Evolutionary conservation across 116 monocot genomes (phyloP), one percentile per base, ranked within the genome.

Genomic region (Phalaenopsis hybrid): DNA sequence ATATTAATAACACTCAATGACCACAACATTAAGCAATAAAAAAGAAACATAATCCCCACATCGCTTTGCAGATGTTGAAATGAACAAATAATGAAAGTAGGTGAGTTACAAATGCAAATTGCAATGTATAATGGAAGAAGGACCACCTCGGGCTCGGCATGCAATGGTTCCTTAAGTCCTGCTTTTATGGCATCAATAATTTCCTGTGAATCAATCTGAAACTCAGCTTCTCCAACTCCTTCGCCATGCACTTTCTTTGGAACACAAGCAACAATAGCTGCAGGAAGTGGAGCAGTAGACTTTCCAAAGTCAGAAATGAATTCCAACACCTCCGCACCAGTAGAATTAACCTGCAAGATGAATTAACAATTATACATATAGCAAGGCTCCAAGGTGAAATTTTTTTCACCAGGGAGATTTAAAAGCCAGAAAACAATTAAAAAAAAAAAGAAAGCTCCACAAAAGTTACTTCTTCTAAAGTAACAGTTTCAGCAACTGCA

Each of bases 241-340:
- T 99, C 99, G 61, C 85, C 74, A 81, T 99, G 94, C 50, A 99
- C 87, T 74, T 89, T 93, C 79, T 86, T 93, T 16, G 99, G 99
- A 84, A 95, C 91, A 85, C 99, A 99, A 52, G 95, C 99, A 85
- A 99, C 99, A 87, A 99, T 94, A 86, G 99, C 99, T 74, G 99
- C 91, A 86, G 99, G 89, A 85, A 87, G 86, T 55, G 95, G 94
- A 73, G 99, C 92, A 49, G 78, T 84, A 57, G 92, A 88, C 33
- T 90, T 92, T 81, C 95, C 95, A 89, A 88, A 95, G 45, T 99
- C 89, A 73, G 99, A 89, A 85, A 99, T 94, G 82, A 92, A 99
- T 76, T 99, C 99, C 88, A 99, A 79, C 61, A 99, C 91, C 77
- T 95, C 82, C 41, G 95, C 92, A 85, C 99, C 95, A 78, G 81